Percentiles rank a stretch among this genome's conserved stretches.
Evolutionary conservation across 2,329 filamentous ascomycete genomes (phyloP).

Genomic region (Pseudopyrenochaeta lycopersici): DNA sequence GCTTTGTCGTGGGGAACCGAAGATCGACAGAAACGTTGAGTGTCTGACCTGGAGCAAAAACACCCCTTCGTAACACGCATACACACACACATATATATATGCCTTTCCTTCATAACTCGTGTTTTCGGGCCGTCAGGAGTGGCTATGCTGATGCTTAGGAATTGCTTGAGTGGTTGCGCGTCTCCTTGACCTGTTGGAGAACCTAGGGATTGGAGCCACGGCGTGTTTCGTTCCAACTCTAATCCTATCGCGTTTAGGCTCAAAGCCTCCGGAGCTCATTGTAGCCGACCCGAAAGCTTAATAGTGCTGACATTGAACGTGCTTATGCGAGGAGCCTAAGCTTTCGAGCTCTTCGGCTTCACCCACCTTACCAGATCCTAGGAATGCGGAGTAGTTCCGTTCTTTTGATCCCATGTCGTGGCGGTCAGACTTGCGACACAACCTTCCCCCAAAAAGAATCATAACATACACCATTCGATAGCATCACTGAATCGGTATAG

Average conservation of each 20-base stretch:
- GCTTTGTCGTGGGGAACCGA: slow-evolving; percentile 26
- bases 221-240: slow-evolving; percentile 1
- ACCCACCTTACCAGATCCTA: neutral
- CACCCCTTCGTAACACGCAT: neutral
- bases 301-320: neutral
- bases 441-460: neutral
- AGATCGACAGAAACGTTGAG: neutral
- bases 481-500: neutral
- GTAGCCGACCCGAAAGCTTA: slow-evolving; percentile 6
- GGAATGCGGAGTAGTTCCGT: slow-evolving; percentile 1
- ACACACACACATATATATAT: slow-evolving; percentile 2
- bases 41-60: neutral
- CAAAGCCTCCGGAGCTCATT: slow-evolving; percentile 2
- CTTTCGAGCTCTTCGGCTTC: neutral
- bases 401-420: neutral
- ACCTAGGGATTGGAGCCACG: neutral
- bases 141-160: slow-evolving; percentile 7
- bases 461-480: neutral
- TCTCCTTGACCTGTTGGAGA: neutral
- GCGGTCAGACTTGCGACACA: no score
- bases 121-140: neutral
- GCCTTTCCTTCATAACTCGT: neutral
- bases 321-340: neutral
- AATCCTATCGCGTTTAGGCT: slow-evolving; percentile 3
- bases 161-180: slow-evolving; percentile 3